These are phyloP conservation scores for Saccharomycopsis phalli DNA, from an alignment of 1,139 yeast species.

Conservation along the genomic window DNA sequence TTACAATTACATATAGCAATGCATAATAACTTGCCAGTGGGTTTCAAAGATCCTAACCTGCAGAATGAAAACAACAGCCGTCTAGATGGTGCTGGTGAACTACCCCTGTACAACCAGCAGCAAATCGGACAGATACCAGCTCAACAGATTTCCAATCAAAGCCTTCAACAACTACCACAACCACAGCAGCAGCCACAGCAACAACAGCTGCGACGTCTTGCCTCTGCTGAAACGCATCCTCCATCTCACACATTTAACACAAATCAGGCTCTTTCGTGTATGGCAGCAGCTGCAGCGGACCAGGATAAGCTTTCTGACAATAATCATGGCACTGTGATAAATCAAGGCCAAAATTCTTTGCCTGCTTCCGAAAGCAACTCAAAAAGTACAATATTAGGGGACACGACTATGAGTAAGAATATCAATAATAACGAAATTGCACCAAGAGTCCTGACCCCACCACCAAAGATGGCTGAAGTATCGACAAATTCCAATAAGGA, in stretches of 20 bases:
- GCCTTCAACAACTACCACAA: neutral
- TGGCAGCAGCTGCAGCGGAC: constrained; percentile 19
- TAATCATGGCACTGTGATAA: constrained; percentile 8
- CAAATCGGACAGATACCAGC: neutral
- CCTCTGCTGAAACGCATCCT: neutral
- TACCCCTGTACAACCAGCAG: neutral
- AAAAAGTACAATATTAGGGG: neutral
- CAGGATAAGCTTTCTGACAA: constrained; percentile 22
- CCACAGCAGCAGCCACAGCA: constrained; percentile 16
- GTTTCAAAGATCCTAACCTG: constrained; percentile 2
- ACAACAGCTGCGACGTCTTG: constrained; percentile 16
- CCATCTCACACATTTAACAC: neutral
- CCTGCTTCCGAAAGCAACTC: neutral
- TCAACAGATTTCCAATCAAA: too few species aligned
- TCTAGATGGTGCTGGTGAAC: too few species aligned
- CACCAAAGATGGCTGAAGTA: constrained; percentile 8
- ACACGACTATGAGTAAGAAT: neutral
- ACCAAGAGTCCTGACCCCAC: constrained; percentile 10
- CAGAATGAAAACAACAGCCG: too few species aligned
- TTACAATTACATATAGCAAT: constrained; percentile 66
- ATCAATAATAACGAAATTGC: neutral
- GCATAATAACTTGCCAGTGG: constrained; percentile 51
- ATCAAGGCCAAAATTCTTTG: neutral
- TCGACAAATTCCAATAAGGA: constrained; percentile 18
- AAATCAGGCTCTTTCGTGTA: constrained; percentile 20